phyloP scores from a whole-genome alignment of 1,284 basidiomycete species.

The Abortiporus biennis region DNA sequence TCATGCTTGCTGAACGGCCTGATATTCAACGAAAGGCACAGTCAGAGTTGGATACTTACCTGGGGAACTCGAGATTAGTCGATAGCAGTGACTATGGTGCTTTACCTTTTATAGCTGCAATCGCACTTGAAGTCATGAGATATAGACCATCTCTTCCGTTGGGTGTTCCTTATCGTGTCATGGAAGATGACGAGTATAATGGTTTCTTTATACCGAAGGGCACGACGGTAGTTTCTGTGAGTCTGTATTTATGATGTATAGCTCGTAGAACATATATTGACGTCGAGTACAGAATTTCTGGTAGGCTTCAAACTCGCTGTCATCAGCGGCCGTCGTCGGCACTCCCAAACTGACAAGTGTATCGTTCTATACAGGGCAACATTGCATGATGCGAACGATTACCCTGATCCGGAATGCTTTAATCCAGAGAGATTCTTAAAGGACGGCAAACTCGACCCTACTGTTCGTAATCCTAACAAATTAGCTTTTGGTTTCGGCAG shows the following conservation, averaged over 20 bases:
- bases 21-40: neutral
- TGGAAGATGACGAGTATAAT: conserved; percentile 16
- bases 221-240: conserved; percentile 7
- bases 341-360: neutral
- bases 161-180: neutral
- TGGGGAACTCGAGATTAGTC: neutral
- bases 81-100: conserved; percentile 2
- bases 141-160: neutral
- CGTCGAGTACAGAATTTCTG: conserved; percentile 2
- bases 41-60: neutral
- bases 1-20: too few species aligned
- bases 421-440: conserved; percentile 11
- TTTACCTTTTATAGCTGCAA: conserved; percentile 3
- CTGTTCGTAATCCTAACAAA: conserved; percentile 7
- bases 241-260: neutral
- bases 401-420: conserved; percentile 11
- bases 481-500: conserved; percentile 17
- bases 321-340: neutral
- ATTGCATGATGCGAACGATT: conserved; percentile 10
- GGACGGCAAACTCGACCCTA: conserved; percentile 8
- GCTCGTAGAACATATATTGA: neutral
- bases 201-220: conserved; percentile 20
- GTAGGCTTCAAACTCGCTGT: neutral
- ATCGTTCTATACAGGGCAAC: conserved; percentile 11
- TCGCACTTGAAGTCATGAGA: conserved; percentile 5